Base-by-base conservation (phyloP, 768 basidiomycete species). In the Termitomyces sp. region DNA sequence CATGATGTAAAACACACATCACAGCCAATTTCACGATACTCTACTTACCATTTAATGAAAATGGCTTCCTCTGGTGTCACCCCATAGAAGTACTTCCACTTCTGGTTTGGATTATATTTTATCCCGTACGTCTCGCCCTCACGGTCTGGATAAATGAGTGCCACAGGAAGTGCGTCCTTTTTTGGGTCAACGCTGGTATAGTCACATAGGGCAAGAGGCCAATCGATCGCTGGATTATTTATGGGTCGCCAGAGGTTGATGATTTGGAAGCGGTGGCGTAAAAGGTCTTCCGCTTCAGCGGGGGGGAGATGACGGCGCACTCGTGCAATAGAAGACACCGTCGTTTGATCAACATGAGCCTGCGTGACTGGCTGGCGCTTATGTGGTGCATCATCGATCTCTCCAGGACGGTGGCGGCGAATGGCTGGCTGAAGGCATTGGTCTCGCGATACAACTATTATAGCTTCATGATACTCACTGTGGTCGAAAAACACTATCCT, bases 211-310 rank as follows among this genome's bases (percentile, higher is more conserved):
- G 75, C 76, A 4, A 84, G 69, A 0, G 83, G 83, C 73, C 73
- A 77, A 59, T 84, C 82, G 7, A 72, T 49, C 0, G 80, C 82
- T 0, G 77, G 66, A 58, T 79, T 66, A 1, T 63, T 65, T 49
- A 84, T 83, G 6, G 84, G 82, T 3, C 84, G 72, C 84, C 84
- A 85, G 28, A 85, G 72, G 61, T 84, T 85, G 58, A 85, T 78
- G 33, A 85, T 81, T 56, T 83, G 81, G 72, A 80, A 82, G 0
- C 81, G 77, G 20, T 73, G 71, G 57, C 74, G 67, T 16, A 83
- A 67, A 33, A 83, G 73, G 16, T 68, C 69, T 3, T 73, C 68
- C 0, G 65, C 82, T 4, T 84, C 81, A 0, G 65, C 66, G 0
- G 74, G 66, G 16, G 81, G 80, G 10, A 84, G 73, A 60, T 84